Evolutionary conservation across 768 basidiomycete species (phyloP), one percentile per base, ranked within the genome.

Genomic region (Mycena vitilis): DNA sequence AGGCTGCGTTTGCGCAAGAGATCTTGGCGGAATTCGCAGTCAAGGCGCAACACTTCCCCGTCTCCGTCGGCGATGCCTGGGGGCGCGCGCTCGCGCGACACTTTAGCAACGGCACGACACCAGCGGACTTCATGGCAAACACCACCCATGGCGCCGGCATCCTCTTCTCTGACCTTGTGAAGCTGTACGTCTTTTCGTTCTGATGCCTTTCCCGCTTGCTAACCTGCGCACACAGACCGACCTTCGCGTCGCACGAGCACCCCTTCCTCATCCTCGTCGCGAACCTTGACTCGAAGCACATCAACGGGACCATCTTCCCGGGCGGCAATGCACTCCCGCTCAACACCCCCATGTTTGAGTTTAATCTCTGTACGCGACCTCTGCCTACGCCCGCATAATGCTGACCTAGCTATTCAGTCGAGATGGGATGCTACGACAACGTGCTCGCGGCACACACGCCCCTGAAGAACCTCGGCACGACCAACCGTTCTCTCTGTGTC

Each of bases 391-490:
- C 16, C 37, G 13, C 45, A 8, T 34, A 44, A 22, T n/a, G 49
- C 25, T 49, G 44, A 30, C 12, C 16, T 20, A 8, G 54, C 11
- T 4, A 38, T 5, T 37, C 45, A 83, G 82, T 74, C 60, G 81
- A 82, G 65, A 79, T 78, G 72, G 83, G 85, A 0, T 82, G 80
- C 0, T 85, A 76, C 66, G 84, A 85, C 61, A 76, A 82, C 59
- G 79, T 78, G 48, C 73, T 83, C 8, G 81, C 84, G 0, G 85
- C 86, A 3, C 87, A 86, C 60, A 80, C 81, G 7, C 79, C 82
- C 0, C 76, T 83, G 40, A 79, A 84, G 67, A 83, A 85, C 72
- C 71, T 86, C 23, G 88, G 88, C 1, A 80, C 78, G 51, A 76
- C 63, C 10, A 81, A 81, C 57, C 63, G 64, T 18, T 79, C 72